Evolutionary conservation across 2,329 filamentous ascomycete species (phyloP).

Genomic region (Cladosporium sp.): DNA sequence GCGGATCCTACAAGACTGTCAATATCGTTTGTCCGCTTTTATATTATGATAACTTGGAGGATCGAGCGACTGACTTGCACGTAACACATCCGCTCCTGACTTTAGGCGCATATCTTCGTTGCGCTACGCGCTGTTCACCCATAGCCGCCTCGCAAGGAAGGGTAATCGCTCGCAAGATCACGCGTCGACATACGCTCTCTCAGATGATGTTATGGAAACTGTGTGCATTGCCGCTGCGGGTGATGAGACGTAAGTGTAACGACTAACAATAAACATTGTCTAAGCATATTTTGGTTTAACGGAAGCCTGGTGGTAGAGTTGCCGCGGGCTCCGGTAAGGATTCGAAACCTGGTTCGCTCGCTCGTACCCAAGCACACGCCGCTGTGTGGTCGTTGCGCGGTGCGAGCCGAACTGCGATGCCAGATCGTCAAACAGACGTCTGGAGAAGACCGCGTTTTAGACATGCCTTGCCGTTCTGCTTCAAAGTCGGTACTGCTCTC

Average conservation of each 20-base stretch:
- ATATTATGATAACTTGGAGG: neutral
- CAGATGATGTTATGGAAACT: neutral
- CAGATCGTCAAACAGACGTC: neutral
- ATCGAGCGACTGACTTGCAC: slow-evolving; percentile 53
- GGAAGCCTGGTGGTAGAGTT: neutral
- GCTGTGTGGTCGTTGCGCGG: neutral
- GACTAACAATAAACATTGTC: neutral
- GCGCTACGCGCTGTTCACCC: slow-evolving; percentile 9
- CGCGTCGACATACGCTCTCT: neutral
- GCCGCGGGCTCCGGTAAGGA: slow-evolving; percentile 7
- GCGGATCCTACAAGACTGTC: slow-evolving; percentile 45
- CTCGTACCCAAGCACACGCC: slow-evolving; percentile 1
- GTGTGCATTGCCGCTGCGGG: neutral
- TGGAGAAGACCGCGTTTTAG: neutral
- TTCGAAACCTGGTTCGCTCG: slow-evolving; percentile 5
- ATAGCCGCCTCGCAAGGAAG: slow-evolving; percentile 1
- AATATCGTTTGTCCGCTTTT: neutral
- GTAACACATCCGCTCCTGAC: slow-evolving; percentile 51
- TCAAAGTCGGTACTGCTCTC: too few species aligned
- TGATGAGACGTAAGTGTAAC: neutral
- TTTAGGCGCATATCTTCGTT: slow-evolving; percentile 21
- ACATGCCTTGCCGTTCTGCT: too few species aligned
- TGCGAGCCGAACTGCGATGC: neutral
- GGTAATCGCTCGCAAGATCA: neutral
- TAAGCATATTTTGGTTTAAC: neutral